Conservation (phyloP, 345 rosid genomes). For the rapeseed (Brassica napus) region DNA sequence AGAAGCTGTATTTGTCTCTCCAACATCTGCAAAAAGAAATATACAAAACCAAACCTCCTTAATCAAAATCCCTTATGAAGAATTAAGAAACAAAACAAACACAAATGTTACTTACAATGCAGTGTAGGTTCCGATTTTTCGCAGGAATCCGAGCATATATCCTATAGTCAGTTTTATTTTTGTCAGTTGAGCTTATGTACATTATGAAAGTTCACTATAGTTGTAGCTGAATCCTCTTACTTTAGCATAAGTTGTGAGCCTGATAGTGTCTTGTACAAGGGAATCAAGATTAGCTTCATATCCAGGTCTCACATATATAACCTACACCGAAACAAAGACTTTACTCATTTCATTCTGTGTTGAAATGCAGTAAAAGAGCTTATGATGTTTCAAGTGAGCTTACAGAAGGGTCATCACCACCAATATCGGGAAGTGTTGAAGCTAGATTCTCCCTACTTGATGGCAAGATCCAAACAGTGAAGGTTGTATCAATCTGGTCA, state of each 20-base stretch:
- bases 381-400: slow-evolving; percentile 27
- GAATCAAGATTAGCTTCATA: slow-evolving; percentile 76
- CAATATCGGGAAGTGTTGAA: slow-evolving; percentile 57
- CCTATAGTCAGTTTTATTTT: slow-evolving; percentile 43
- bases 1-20: slow-evolving; percentile 52
- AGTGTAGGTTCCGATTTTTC: slow-evolving; percentile 60
- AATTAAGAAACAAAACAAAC: slow-evolving; percentile 9
- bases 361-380: neutral
- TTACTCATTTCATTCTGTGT: neutral
- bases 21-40: slow-evolving; percentile 49
- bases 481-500: slow-evolving; percentile 66
- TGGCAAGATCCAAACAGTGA: slow-evolving; percentile 80
- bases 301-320: slow-evolving; percentile 84
- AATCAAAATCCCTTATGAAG: neutral
- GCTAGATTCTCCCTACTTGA: slow-evolving; percentile 44
- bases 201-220: neutral
- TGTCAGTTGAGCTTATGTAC: neutral
- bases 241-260: slow-evolving; percentile 51
- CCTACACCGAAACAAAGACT: slow-evolving; percentile 46
- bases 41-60: slow-evolving; percentile 11
- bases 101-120: slow-evolving; percentile 49
- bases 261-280: slow-evolving; percentile 69
- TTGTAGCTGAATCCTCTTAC: slow-evolving; percentile 36
- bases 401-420: slow-evolving; percentile 84
- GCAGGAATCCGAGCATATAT: slow-evolving; percentile 72